Base-by-base conservation (phyloP, 306 rosid species). In the Dicorynia guianensis region DNA sequence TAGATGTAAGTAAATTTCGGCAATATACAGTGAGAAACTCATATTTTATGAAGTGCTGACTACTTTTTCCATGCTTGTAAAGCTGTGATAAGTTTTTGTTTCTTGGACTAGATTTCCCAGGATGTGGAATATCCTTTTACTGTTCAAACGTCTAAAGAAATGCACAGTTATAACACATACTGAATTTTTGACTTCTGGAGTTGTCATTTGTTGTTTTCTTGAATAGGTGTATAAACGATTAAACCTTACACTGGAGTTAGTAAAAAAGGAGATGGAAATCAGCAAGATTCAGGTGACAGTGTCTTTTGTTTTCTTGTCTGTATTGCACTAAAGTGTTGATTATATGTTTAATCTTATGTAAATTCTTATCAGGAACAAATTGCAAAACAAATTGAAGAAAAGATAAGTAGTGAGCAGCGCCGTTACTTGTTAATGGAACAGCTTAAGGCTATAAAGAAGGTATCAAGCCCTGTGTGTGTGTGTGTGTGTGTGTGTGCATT, bases 361-460 rank as follows among this genome's bases (percentile, higher is more conserved):
- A 20, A 61, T 84, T 64, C 17, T 83, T 76, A 17, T 72, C 81
- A 92, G 99, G 99, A 96, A 88, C 84, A 96, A 71, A 96, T 96
- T 83, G 99, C 99, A 7, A 96, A 96, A 87, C 98, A 98, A 67
- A 96, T 96, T 81, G 99, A 96, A 83, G 99, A 96, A 80, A 96
- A 96, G 87, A 96, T 96, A 77, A 96, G 97, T 70, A 91, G 97
- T 74, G 99, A 96, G 84, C 99, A 96, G 78, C 97, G 99, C 52
- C 97, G 99, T 49, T 96, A 90, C 80, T 85, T 96, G 81, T 76
- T 96, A 81, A 96, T 90, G 33, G 98, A 96, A 89, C 98, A 96
- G 69, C 97, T 96, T 46, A 96, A 96, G 86, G 99, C 99, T 81
- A 96, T 96, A 85, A 96, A 96, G 76, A 96, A 96, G 99, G 99